phyloP scores from a whole-genome alignment of 169 alveolate genomes.

The Eimeria acervulina region DNA sequence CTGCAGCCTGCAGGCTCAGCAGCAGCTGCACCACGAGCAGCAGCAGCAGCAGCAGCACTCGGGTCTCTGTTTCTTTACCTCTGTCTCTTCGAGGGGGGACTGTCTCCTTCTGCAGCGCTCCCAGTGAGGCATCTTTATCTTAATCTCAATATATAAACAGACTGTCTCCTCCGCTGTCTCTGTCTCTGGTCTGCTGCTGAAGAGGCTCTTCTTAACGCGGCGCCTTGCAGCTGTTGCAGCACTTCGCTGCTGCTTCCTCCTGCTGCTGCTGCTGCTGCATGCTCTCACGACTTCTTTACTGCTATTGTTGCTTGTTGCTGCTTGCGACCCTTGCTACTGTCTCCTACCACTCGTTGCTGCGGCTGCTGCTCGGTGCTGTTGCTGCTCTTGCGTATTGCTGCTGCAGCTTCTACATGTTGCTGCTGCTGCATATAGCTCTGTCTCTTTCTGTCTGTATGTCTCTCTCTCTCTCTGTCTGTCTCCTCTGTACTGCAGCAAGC shows the following conservation, averaged over 20 bases:
- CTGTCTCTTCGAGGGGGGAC: too few relatives aligned
- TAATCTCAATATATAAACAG: too few relatives aligned
- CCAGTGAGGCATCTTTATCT: too few relatives aligned
- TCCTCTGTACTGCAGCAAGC: constrained; percentile 5
- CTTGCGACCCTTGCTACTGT: background rate
- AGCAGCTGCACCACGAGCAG: constrained; percentile 4
- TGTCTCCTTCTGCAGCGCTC: too few relatives aligned
- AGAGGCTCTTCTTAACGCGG: background rate
- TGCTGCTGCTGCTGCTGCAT: background rate
- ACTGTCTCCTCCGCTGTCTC: background rate
- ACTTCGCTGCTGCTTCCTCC: background rate
- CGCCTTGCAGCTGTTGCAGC: background rate
- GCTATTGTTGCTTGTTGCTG: background rate
- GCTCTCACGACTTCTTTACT: background rate
- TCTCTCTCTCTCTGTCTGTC: background rate
- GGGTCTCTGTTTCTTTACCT: background rate
- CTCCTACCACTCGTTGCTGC: background rate
- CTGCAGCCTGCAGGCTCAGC: background rate
- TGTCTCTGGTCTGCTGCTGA: background rate
- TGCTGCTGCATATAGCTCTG: too few relatives aligned
- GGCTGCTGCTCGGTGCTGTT: background rate
- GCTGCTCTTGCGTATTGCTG: background rate
- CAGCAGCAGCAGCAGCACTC: constrained; percentile 57
- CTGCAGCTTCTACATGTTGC: constrained; percentile 25
- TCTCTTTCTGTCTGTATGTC: too few relatives aligned